Conservation (phyloP, 345 rosid genomes). For the Aquilaria sinensis region DNA sequence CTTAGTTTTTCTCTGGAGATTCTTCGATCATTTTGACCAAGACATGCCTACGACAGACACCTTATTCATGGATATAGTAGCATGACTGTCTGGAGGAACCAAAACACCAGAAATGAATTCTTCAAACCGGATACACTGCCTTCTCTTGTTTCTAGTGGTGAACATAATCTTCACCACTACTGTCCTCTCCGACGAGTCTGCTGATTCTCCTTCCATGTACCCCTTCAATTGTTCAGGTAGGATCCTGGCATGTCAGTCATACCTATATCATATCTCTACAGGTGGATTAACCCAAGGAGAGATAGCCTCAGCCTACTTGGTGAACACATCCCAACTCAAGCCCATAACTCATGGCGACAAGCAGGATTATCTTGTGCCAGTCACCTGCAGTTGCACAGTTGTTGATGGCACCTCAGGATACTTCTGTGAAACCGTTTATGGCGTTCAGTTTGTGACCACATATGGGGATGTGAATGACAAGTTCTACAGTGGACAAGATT, state of each 20-base stretch:
- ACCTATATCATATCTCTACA: slow-evolving; percentile 21
- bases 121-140: neutral
- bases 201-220: slow-evolving; percentile 10
- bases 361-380: slow-evolving; percentile 21
- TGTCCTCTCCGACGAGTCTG: neutral
- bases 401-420: slow-evolving; percentile 26
- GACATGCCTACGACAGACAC: no score
- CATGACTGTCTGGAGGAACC: no score
- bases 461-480: neutral
- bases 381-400: slow-evolving; percentile 31
- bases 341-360: slow-evolving; percentile 17
- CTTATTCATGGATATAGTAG: no score
- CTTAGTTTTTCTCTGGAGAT: no score
- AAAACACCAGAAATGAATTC: no score
- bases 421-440: slow-evolving; percentile 23
- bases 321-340: slow-evolving; percentile 15
- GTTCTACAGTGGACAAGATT: slow-evolving; percentile 24
- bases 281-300: slow-evolving; percentile 14
- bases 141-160: slow-evolving; percentile 2
- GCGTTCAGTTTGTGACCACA: slow-evolving; percentile 9
- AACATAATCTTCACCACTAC: neutral
- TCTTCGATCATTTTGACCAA: no score
- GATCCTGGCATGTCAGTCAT: slow-evolving; percentile 18
- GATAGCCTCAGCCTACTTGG: slow-evolving; percentile 22
- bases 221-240: slow-evolving; percentile 21